Evolutionary conservation across 202 grass and related monocot species (phyloP).

Genomic region (Brachypodium distachyon): DNA sequence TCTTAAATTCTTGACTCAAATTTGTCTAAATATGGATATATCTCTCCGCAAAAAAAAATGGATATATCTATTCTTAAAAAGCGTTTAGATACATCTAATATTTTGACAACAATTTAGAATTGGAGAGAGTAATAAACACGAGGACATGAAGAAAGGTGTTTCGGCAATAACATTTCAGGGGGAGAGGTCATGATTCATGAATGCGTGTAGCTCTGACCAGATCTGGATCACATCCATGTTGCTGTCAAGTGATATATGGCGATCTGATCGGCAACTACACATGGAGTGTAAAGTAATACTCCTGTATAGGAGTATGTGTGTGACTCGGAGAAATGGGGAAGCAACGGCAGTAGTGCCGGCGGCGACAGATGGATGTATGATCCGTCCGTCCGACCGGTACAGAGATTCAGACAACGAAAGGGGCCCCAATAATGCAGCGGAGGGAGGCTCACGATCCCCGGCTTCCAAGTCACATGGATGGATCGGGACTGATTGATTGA

Average conservation of each 20-base stretch:
- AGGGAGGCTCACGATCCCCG: constrained; percentile 3
- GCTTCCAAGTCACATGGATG: constrained; percentile 38
- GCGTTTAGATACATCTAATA: too few relatives aligned
- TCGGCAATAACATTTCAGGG: too few relatives aligned
- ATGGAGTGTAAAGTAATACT: not conserved
- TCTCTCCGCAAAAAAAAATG: too few relatives aligned
- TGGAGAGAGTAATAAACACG: not conserved
- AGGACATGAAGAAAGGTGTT: too few relatives aligned
- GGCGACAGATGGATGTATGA: not conserved
- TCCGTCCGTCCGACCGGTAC: not conserved
- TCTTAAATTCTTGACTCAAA: too few relatives aligned
- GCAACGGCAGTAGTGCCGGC: not conserved
- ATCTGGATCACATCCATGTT: constrained; percentile 10
- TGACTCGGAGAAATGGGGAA: constrained; percentile 28
- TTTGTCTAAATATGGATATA: too few relatives aligned
- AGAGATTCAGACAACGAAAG: not conserved
- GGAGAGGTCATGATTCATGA: too few relatives aligned
- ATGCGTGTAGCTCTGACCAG: not conserved
- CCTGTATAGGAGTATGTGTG: not conserved
- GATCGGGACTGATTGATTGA: not conserved
- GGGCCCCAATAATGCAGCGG: constrained; percentile 6
- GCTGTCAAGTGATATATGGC: not conserved
- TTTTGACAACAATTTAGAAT: too few relatives aligned
- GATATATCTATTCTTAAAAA: too few relatives aligned
- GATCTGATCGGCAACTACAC: not conserved